phyloP scores from a whole-genome alignment of 2,329 filamentous ascomycete species.

The Aspergillus luchuensis region DNA sequence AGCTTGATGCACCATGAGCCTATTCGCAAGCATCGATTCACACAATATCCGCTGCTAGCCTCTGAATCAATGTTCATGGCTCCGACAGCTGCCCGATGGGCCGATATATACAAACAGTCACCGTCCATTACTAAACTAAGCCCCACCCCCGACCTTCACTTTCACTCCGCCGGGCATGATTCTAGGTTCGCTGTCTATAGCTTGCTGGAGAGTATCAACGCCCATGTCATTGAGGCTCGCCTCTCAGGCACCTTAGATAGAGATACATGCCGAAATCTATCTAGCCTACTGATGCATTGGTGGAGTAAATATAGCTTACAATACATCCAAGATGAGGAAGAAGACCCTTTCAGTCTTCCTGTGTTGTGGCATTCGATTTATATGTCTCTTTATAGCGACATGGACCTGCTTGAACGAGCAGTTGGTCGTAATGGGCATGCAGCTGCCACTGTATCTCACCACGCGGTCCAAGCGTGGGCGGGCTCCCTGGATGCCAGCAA shows the following conservation, averaged over 20 bases:
- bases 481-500: slow-evolving; percentile 20
- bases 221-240: slow-evolving; percentile 24
- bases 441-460: neutral
- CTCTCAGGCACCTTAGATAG: slow-evolving; percentile 16
- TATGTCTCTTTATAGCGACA: slow-evolving; percentile 31
- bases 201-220: slow-evolving; percentile 19
- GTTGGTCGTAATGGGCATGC: slow-evolving; percentile 30
- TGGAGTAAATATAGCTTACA: slow-evolving; percentile 23
- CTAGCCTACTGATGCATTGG: slow-evolving; percentile 22
- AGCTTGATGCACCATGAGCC: slow-evolving; percentile 24
- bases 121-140: neutral
- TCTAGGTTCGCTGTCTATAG: slow-evolving; percentile 9
- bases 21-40: slow-evolving; percentile 17
- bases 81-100: slow-evolving; percentile 21
- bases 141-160: neutral
- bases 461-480: slow-evolving; percentile 7
- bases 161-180: neutral
- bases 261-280: slow-evolving; percentile 6
- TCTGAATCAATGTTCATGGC: slow-evolving; percentile 22
- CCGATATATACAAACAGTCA: slow-evolving; percentile 6
- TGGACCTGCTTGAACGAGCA: slow-evolving; percentile 31
- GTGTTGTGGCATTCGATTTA: slow-evolving; percentile 35
- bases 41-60: slow-evolving; percentile 13
- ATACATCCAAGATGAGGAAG: neutral
- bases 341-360: slow-evolving; percentile 27